phyloP scores from a whole-genome alignment of 768 basidiomycete genomes.

The Filobasidium wieringae region DNA sequence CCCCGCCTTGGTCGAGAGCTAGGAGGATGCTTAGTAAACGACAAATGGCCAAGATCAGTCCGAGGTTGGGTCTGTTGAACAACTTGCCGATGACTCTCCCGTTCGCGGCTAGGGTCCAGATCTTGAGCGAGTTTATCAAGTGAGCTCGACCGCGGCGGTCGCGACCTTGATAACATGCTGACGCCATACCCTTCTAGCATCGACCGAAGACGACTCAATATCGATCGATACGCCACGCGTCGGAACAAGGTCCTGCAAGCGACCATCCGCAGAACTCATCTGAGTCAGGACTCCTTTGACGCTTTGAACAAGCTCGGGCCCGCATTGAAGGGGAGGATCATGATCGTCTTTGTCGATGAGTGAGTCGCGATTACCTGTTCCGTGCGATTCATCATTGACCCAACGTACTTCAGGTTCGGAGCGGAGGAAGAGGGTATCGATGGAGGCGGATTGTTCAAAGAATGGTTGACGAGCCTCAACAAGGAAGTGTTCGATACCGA shows the following conservation, averaged over 20 bases:
- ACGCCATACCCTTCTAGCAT: slow-evolving; percentile 37
- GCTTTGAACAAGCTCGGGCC: slow-evolving; percentile 53
- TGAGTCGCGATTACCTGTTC: slow-evolving; percentile 40
- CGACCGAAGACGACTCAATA: slow-evolving; percentile 43
- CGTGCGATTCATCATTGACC: not conserved
- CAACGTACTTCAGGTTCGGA: slow-evolving; percentile 20
- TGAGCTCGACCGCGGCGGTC: slow-evolving; percentile 12
- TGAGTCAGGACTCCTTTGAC: slow-evolving; percentile 87
- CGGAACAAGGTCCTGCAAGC: slow-evolving; percentile 44
- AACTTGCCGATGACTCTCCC: slow-evolving; percentile 94
- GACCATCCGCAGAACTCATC: slow-evolving; percentile 54
- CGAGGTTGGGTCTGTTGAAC: slow-evolving; percentile 78
- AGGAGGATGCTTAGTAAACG: slow-evolving; percentile 48
- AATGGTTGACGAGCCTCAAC: slow-evolving; percentile 83
- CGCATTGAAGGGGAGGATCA: slow-evolving; percentile 67
- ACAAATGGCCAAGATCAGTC: slow-evolving; percentile 62
- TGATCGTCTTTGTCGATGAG: slow-evolving; percentile 92
- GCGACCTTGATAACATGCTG: not conserved
- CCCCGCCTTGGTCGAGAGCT: slow-evolving; percentile 24
- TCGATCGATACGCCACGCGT: slow-evolving; percentile 23
- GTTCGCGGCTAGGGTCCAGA: slow-evolving; percentile 76
- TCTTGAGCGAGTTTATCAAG: slow-evolving; percentile 70
- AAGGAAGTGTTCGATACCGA: slow-evolving; percentile 93
- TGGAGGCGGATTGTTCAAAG: slow-evolving; percentile 95
- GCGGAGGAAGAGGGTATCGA: slow-evolving; percentile 65